Evolutionary conservation across 768 basidiomycete species (phyloP).

Genomic region (Lactarius deliciosus): DNA sequence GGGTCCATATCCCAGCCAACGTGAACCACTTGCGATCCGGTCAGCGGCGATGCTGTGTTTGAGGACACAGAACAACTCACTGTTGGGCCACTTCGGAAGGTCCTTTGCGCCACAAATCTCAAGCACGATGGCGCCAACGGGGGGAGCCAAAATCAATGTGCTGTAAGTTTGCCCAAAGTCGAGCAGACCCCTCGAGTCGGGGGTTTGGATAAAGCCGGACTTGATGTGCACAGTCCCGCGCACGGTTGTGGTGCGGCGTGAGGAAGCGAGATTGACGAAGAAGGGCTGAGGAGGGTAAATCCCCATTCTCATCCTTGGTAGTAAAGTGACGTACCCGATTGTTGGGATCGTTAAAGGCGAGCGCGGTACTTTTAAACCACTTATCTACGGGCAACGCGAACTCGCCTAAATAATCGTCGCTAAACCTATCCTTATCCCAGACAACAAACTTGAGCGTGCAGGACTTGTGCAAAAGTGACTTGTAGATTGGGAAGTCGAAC

Average conservation of each 20-base stretch:
- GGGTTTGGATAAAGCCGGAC: neutral
- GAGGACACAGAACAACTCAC: constrained; percentile 46
- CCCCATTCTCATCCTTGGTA: neutral
- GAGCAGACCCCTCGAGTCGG: neutral
- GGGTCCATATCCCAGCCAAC: constrained; percentile 97
- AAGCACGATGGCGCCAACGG: constrained; percentile 87
- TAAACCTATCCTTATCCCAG: neutral
- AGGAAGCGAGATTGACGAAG: neutral
- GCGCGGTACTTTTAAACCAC: neutral
- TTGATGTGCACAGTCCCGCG: neutral
- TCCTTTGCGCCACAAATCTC: constrained; percentile 85
- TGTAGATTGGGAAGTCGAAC: neutral
- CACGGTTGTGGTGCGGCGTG: neutral
- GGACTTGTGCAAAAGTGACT: neutral
- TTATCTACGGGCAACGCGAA: neutral
- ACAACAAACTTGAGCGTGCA: neutral
- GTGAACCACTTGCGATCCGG: constrained; percentile 60
- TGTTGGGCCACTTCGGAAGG: constrained; percentile 82
- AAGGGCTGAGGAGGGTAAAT: neutral
- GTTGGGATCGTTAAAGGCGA: neutral
- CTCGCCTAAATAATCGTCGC: neutral
- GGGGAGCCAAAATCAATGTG: neutral
- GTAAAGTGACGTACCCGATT: neutral
- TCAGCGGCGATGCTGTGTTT: neutral
- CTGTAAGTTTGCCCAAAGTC: neutral